Evolutionary conservation across 2,329 filamentous ascomycete species (phyloP), one percentile per base, ranked within the genome.

Genomic region (Pseudofabraea citricarpa): DNA sequence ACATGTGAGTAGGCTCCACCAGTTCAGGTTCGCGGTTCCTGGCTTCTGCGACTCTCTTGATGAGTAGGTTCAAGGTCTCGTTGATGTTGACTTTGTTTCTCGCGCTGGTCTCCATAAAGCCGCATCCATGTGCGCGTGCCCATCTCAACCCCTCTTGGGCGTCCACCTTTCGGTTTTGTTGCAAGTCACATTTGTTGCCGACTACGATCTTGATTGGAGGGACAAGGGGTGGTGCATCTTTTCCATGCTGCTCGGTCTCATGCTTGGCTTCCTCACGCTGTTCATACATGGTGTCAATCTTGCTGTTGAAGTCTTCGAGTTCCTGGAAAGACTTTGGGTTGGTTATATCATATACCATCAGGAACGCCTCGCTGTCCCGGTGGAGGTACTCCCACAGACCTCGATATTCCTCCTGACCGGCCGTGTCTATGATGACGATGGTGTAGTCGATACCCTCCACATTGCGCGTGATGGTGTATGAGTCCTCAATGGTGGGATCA

Each of bases 51-150:
- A 84, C 80, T 40, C 79, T 70, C 20, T 78, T 70, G 33, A 83
- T 75, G 46, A 83, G 77, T 29, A 83, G 72, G 26, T 85, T 86
- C 72, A 93, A 93, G 0, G 87, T 91, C 74, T 93, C 87, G 64
- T 93, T 87, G 49, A 93, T 88, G 62, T 93, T 93, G 52, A 93
- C 87, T 71, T 89, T 86, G 56, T 90, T 79, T 43, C 87, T 71
- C 4, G 87, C 87, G 57, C 84, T 89, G 49, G 87, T 93, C 75
- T 93, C 87, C 87, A 93, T 93, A 67, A 93, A 93, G 29, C 87
- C 87, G 65, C 86, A 91, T 33, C 81, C 81, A 43, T 77, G 72
- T 47, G 70, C 71, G 48, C 85, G 71, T 40, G 87, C 85, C 87
- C 87, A 93, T 55, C 90, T 85, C 33, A 91, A 69, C 0, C 87